Percentiles rank a stretch among this genome's conserved stretches.
These are phyloP conservation scores for Podila verticillata DNA, from an alignment of 192 early-diverging fungal genomes.

Conservation along the genomic window DNA sequence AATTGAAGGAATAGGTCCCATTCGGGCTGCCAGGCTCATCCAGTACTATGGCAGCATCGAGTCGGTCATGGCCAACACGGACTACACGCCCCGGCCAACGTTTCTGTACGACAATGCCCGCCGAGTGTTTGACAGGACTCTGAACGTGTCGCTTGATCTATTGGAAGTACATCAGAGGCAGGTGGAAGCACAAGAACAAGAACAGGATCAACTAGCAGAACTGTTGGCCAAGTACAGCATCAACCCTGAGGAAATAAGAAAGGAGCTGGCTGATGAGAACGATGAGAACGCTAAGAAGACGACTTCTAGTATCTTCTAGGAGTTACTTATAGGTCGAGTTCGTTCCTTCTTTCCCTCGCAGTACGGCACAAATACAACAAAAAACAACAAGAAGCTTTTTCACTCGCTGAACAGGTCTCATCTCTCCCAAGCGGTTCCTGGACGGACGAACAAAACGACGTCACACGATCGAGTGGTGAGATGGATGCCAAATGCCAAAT, in stretches of 20 bases:
- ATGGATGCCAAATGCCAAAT: too few species aligned
- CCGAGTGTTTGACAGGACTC: constrained; percentile 34
- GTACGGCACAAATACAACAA: too few species aligned
- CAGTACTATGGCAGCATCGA: constrained; percentile 71
- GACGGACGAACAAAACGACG: too few species aligned
- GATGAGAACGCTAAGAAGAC: too few species aligned
- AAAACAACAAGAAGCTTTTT: too few species aligned
- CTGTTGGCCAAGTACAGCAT: constrained; percentile 26
- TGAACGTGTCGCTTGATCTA: neutral
- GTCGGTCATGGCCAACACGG: constrained; percentile 49
- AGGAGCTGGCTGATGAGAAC: constrained; percentile 3
- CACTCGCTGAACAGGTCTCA: too few species aligned
- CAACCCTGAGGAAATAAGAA: constrained; percentile 5
- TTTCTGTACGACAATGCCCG: constrained; percentile 39
- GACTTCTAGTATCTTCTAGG: too few species aligned
- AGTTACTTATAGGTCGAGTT: too few species aligned
- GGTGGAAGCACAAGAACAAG: neutral
- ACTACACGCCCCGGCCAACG: constrained; percentile 18
- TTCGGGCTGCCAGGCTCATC: constrained; percentile 67
- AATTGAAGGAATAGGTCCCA: constrained; percentile 71
- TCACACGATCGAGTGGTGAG: too few species aligned
- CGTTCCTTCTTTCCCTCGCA: too few species aligned
- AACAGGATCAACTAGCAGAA: constrained; percentile 9
- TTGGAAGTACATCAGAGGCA: neutral
- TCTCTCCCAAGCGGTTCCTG: too few species aligned